Conservation (phyloP, 768 basidiomycete genomes). For the Lentinula boryana region DNA sequence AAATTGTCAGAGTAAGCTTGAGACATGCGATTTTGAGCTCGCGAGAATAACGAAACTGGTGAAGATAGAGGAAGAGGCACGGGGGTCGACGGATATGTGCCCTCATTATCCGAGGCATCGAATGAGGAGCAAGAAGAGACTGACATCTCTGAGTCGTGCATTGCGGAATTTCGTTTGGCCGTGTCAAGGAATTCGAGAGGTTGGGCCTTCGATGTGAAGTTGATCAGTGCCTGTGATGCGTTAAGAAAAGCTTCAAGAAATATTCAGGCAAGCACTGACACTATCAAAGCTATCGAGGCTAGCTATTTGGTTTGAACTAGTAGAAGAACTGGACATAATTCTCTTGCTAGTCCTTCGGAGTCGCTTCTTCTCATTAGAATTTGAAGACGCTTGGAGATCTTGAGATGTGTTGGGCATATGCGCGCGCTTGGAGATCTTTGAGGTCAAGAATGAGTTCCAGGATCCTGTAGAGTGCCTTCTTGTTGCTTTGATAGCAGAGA, state of each 20-base stretch:
- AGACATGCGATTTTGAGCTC: not conserved
- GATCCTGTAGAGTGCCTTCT: not conserved
- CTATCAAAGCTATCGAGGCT: not conserved
- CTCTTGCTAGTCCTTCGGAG: slow-evolving; percentile 1
- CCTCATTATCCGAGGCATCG: slow-evolving; percentile 5
- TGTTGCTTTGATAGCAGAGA: not conserved
- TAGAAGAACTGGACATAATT: not conserved
- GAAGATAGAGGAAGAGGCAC: not conserved
- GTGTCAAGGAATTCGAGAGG: not conserved
- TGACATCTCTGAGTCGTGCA: not conserved
- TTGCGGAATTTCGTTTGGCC: not conserved
- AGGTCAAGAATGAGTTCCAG: not conserved
- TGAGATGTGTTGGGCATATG: not conserved
- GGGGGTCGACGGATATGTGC: not conserved
- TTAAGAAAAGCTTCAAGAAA: not conserved
- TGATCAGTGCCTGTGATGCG: not conserved
- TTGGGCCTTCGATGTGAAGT: not conserved
- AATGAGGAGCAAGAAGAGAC: slow-evolving; percentile 7
- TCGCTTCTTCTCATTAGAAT: not conserved
- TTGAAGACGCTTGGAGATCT: not conserved
- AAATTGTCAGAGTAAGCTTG: not conserved
- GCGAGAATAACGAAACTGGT: not conserved
- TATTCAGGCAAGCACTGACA: not conserved
- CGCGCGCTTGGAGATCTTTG: not conserved
- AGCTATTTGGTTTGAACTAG: not conserved